phyloP scores from a whole-genome alignment of 1,284 basidiomycete genomes.

The Pholiota adiposa region DNA sequence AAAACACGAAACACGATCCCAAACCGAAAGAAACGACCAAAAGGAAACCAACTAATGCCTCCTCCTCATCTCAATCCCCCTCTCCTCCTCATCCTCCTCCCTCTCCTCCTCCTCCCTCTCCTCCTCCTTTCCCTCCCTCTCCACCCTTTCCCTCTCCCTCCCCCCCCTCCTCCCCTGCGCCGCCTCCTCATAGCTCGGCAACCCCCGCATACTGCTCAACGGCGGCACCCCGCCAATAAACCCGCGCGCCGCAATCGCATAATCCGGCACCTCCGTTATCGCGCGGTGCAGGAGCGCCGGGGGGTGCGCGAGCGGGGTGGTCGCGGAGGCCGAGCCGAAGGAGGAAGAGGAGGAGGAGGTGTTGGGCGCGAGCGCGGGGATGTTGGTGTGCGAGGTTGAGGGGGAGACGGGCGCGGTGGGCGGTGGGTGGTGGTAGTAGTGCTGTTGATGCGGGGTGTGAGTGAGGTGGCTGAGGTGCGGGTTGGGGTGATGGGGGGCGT shows the following conservation, averaged over 20 bases:
- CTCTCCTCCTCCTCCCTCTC: conserved; percentile 10
- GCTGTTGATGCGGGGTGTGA: background rate
- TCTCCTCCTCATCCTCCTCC: conserved; percentile 9
- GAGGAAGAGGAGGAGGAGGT: background rate
- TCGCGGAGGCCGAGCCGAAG: background rate
- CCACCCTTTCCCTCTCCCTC: background rate
- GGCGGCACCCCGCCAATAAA: conserved; percentile 90
- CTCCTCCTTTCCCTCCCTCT: conserved; percentile 5
- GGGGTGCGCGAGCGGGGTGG: background rate
- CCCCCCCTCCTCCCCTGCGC: background rate
- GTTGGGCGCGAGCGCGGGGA: background rate
- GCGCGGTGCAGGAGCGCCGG: conserved; percentile 50
- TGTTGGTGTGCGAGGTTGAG: background rate
- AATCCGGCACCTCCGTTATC: conserved; percentile 82
- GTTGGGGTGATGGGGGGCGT: too few species aligned
- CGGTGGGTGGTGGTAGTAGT: background rate
- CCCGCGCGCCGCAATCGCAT: conserved; percentile 78
- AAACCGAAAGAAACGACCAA: background rate
- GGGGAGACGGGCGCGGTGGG: background rate
- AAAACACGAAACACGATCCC: background rate
- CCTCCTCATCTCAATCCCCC: conserved; percentile 18
- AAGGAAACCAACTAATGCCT: background rate
- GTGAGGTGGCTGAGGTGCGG: too few species aligned
- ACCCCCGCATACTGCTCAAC: conserved; percentile 67
- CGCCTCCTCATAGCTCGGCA: conserved; percentile 82